These are phyloP conservation scores for Petrea volubilis DNA, from an alignment of 257 asterid species.

Conservation along the genomic window DNA sequence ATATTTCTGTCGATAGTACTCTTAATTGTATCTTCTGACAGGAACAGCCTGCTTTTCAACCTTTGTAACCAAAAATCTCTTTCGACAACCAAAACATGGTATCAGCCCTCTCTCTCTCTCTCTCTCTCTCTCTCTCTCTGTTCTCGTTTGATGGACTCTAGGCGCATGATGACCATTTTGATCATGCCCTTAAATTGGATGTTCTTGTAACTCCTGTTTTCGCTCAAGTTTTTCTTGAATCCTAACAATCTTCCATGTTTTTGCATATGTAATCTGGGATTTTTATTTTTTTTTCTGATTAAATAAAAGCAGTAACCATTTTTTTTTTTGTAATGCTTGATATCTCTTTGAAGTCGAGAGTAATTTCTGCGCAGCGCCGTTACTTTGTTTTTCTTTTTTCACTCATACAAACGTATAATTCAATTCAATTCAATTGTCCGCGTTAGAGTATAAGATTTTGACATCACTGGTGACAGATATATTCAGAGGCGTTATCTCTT, in stretches of 20 bases:
- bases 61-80: neutral
- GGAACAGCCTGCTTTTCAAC: neutral
- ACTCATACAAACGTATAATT: neutral
- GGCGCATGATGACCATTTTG: neutral
- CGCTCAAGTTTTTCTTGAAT: neutral
- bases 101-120: neutral
- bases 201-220: neutral
- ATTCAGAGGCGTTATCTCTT: no score
- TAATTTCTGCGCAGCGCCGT: neutral
- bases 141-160: neutral
- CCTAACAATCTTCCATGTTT: neutral
- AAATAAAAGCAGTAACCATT: neutral
- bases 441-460: no score
- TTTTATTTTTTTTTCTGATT: neutral
- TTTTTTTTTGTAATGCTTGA: neutral
- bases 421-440: no score
- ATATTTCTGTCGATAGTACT: slow-evolving; percentile 10
- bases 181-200: slow-evolving; percentile 1
- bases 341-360: neutral
- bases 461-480: no score
- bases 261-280: neutral
- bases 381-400: neutral
- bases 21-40: slow-evolving; percentile 2
- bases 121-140: neutral
- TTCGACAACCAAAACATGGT: slow-evolving; percentile 17